A percentile compares a stretch with the other conserved stretches of the same genome.
Evolutionary conservation across 1,139 yeast genomes (phyloP).

Genomic region (Pichia sp.): DNA sequence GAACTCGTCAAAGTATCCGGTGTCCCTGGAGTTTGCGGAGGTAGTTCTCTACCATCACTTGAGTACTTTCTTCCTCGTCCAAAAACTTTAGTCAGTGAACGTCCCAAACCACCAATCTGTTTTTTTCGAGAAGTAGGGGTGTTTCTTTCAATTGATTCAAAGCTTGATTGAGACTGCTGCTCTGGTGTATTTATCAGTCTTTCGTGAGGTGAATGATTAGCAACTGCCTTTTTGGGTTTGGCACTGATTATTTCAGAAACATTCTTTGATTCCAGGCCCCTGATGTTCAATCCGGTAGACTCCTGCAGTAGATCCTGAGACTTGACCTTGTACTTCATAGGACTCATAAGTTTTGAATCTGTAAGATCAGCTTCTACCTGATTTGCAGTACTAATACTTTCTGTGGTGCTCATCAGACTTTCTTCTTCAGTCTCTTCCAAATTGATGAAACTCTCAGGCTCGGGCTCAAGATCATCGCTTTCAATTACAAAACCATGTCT

Average conservation of each 20-base stretch:
- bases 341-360: conserved; percentile 13
- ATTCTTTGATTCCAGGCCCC: conserved; percentile 5
- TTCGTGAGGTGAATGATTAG: neutral
- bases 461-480: conserved; percentile 4
- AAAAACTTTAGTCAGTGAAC: conserved; percentile 33
- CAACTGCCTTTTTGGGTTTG: neutral
- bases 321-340: conserved; percentile 13
- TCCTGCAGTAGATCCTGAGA: neutral
- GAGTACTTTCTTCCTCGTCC: conserved; percentile 29
- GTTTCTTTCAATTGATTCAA: conserved; percentile 4
- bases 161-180: conserved; percentile 3
- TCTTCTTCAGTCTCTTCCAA: conserved; percentile 25
- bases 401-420: conserved; percentile 13
- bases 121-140: conserved; percentile 20
- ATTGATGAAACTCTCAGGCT: conserved; percentile 25
- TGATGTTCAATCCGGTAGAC: conserved; percentile 11
- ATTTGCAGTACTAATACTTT: neutral
- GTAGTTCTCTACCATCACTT: conserved; percentile 12
- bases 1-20: conserved; percentile 19
- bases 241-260: neutral
- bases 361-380: neutral
- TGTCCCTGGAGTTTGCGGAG: conserved; percentile 5
- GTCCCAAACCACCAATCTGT: conserved; percentile 25
- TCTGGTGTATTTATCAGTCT: conserved; percentile 4
- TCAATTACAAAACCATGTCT: conserved; percentile 18